A percentile compares a stretch with the other conserved stretches of the same genome.
These are phyloP conservation scores for Fusarium pilosicola DNA, from an alignment of 2,329 filamentous ascomycete genomes.

Conservation along the genomic window DNA sequence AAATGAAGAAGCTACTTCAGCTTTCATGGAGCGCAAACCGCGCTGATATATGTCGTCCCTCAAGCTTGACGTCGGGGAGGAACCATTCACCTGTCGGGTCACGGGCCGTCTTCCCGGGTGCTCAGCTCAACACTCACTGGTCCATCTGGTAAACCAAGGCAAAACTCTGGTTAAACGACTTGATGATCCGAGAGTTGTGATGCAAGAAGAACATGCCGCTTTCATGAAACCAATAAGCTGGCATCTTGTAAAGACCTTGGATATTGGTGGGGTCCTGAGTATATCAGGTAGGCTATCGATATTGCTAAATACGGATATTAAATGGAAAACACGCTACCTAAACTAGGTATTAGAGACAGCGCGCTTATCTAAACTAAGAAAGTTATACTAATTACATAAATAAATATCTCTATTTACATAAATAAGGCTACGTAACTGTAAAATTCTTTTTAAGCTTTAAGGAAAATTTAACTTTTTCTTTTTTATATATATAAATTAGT, in stretches of 20 bases:
- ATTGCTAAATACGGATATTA: not conserved
- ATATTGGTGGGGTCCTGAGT: not conserved
- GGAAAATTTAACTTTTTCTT: too few relatives aligned
- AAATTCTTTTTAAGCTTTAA: too few relatives aligned
- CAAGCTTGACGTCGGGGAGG: not conserved
- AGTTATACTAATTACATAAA: too few relatives aligned
- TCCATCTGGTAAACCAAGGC: not conserved
- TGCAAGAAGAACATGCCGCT: too few relatives aligned
- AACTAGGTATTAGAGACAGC: not conserved
- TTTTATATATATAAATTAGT: too few relatives aligned
- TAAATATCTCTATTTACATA: too few relatives aligned
- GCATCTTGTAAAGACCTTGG: rapidly evolving
- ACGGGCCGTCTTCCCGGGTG: not conserved
- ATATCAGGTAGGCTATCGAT: not conserved
- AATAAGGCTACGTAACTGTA: too few relatives aligned
- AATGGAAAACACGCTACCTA: not conserved
- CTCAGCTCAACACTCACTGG: rapidly evolving
- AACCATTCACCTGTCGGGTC: not conserved
- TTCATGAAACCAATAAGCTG: not conserved
- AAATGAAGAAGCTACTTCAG: rapidly evolving
- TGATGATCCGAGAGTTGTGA: not conserved
- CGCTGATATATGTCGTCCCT: not conserved
- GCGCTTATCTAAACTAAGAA: not conserved
- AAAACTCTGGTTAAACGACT: not conserved
- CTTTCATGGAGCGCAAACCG: not conserved